A percentile compares a stretch with the other conserved stretches of the same genome.
phyloP scores from a whole-genome alignment of 2,329 filamentous ascomycete genomes.

The Orbilia quercus region DNA sequence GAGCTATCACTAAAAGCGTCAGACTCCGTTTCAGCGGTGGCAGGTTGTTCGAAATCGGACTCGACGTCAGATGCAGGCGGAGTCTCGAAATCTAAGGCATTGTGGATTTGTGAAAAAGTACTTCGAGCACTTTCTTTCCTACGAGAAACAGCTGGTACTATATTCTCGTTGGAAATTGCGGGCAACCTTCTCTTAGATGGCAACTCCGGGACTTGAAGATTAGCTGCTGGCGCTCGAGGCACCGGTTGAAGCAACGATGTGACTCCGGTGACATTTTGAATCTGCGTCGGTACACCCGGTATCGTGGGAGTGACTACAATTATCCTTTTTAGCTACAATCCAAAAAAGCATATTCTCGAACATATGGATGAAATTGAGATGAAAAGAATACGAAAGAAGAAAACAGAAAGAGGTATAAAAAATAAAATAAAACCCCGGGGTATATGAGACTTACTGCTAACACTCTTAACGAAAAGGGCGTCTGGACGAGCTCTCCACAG shows the following conservation, averaged over 20 bases:
- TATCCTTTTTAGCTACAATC: neutral
- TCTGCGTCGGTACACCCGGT: neutral
- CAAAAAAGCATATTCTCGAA: neutral
- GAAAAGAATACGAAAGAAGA: no score
- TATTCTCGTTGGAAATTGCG: conserved; percentile 24
- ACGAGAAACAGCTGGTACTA: conserved; percentile 13
- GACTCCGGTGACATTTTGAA: neutral
- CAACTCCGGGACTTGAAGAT: neutral
- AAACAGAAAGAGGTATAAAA: neutral
- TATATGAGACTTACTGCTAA: conserved; percentile 26
- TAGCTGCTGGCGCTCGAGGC: neutral
- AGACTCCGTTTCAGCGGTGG: conserved; percentile 13
- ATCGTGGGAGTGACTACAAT: conserved; percentile 7
- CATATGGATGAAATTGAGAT: neutral
- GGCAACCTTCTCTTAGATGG: conserved; percentile 15
- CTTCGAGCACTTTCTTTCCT: conserved; percentile 6
- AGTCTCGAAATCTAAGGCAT: conserved; percentile 29
- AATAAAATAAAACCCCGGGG: neutral
- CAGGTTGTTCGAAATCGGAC: conserved; percentile 17
- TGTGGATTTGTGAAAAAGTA: neutral
- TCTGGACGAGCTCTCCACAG: conserved; percentile 3
- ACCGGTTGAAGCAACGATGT: conserved; percentile 22
- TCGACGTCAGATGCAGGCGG: conserved; percentile 22
- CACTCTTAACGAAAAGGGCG: conserved; percentile 20
- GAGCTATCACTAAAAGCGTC: conserved; percentile 24